These are phyloP conservation scores for Capsicum chinense DNA, from an alignment of 257 asterid species.

Conservation along the genomic window DNA sequence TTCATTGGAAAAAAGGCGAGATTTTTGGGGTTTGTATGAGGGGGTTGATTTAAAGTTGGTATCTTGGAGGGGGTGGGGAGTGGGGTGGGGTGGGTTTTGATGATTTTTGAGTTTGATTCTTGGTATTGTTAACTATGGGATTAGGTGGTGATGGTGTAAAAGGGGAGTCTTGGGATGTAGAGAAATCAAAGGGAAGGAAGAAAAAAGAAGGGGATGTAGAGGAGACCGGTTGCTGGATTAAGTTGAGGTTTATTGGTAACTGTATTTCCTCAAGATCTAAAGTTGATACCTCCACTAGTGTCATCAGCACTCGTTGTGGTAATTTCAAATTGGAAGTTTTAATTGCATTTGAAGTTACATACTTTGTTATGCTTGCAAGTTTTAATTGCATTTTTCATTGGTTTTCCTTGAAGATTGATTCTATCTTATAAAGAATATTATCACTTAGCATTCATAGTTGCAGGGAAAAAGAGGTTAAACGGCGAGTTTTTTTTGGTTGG, in stretches of 20 bases:
- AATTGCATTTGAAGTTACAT: background rate
- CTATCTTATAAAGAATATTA: background rate
- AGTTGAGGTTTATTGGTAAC: constrained; percentile 55
- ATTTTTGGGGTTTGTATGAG: constrained; percentile 20
- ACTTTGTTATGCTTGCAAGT: background rate
- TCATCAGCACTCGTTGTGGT: constrained; percentile 48
- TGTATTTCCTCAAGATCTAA: constrained; percentile 72
- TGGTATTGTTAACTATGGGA: constrained; percentile 55
- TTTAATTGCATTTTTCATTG: constrained; percentile 3
- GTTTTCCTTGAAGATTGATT: background rate
- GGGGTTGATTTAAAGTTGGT: constrained; percentile 11
- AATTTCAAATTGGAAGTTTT: background rate
- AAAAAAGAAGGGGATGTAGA: constrained; percentile 42
- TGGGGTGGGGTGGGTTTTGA: background rate
- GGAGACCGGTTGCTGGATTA: constrained; percentile 55
- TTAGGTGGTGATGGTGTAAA: constrained; percentile 52
- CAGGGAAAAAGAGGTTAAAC: background rate
- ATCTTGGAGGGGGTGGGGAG: background rate
- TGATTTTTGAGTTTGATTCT: constrained; percentile 33
- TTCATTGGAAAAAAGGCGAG: background rate
- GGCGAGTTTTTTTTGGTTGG: background rate
- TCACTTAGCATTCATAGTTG: background rate
- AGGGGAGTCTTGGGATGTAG: constrained; percentile 57
- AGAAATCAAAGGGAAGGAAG: constrained; percentile 52
- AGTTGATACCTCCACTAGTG: constrained; percentile 64